Conservation (phyloP, 2,329 filamentous ascomycete species). For the Alternaria gaisen region DNA sequence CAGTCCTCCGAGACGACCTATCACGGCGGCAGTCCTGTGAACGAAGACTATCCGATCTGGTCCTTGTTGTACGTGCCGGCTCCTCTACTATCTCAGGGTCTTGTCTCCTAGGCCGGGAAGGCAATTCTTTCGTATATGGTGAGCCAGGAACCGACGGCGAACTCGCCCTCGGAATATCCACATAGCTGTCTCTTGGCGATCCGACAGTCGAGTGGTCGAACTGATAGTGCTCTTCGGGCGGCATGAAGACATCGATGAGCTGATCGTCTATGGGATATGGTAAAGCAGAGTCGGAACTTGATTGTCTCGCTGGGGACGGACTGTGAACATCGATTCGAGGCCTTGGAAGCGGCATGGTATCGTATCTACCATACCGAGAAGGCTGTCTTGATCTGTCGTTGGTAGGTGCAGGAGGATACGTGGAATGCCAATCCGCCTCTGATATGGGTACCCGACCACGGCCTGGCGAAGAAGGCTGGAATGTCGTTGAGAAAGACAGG, state of each 20-base stretch:
- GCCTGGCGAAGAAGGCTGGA: conserved; percentile 27
- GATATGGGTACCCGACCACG: conserved; percentile 30
- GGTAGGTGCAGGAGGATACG: conserved; percentile 38
- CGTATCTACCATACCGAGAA: conserved; percentile 39
- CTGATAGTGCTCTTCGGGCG: conserved; percentile 54
- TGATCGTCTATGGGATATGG: conserved; percentile 59
- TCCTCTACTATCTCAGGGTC: conserved; percentile 30
- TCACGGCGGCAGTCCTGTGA: conserved; percentile 42
- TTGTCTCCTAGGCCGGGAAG: conserved; percentile 23
- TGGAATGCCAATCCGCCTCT: conserved; percentile 43
- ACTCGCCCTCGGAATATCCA: conserved; percentile 32
- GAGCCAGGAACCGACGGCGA: conserved; percentile 33
- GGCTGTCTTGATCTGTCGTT: conserved; percentile 38
- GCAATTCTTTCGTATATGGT: conserved; percentile 30
- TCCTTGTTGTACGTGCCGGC: conserved; percentile 26
- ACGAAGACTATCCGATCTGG: conserved; percentile 38
- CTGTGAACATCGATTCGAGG: conserved; percentile 47
- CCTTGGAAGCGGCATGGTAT: conserved; percentile 40
- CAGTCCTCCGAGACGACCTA: conserved; percentile 14
- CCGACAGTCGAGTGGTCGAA: conserved; percentile 42
- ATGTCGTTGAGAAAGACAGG: conserved; percentile 30
- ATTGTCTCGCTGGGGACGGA: conserved; percentile 42
- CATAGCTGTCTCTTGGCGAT: conserved; percentile 32
- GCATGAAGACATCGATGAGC: conserved; percentile 51
- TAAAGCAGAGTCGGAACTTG: conserved; percentile 35